phyloP scores from a whole-genome alignment of 129 eudicot species.

The Erigeron canadensis region DNA sequence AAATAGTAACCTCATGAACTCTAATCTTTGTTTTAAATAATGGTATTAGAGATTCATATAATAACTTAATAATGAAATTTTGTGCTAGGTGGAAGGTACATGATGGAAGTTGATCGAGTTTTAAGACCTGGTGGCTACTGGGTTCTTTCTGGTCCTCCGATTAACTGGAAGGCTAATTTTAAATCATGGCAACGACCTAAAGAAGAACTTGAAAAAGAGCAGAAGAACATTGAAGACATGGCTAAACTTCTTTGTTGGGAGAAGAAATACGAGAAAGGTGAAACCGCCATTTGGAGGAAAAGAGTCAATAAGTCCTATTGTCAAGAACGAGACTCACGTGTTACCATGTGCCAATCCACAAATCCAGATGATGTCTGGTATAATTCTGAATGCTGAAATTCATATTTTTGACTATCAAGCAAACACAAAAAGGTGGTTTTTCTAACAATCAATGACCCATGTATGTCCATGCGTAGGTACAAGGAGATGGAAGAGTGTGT shows the following conservation, averaged over 20 bases:
- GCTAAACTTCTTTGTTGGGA: conserved; percentile 64
- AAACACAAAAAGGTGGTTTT: background rate
- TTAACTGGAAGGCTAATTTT: conserved; percentile 45
- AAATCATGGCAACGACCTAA: conserved; percentile 52
- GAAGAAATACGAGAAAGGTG: conserved; percentile 49
- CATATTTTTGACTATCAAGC: background rate
- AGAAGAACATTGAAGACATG: conserved; percentile 44
- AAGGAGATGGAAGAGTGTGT: conserved; percentile 63
- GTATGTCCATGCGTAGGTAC: conserved; percentile 38
- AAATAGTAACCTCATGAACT: conserved; percentile 38
- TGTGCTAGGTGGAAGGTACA: conserved; percentile 44
- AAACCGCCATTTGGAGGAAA: conserved; percentile 52
- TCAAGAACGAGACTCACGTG: conserved; percentile 41
- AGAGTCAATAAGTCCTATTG: conserved; percentile 40
- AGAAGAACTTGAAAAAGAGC: conserved; percentile 53
- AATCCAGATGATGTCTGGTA: conserved; percentile 52
- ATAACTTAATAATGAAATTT: background rate
- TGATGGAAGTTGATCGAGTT: conserved; percentile 66
- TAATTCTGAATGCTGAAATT: background rate
- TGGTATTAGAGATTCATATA: background rate
- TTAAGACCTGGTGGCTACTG: conserved; percentile 56
- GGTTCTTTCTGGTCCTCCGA: conserved; percentile 62
- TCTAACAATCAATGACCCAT: background rate
- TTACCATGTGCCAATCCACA: conserved; percentile 39
- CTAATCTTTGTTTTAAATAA: conserved; percentile 11